Percentiles rank a stretch among this genome's conserved stretches.
Evolutionary conservation across 75 land plant species (phyloP).

Genomic region (Isoetes taiwanensis): DNA sequence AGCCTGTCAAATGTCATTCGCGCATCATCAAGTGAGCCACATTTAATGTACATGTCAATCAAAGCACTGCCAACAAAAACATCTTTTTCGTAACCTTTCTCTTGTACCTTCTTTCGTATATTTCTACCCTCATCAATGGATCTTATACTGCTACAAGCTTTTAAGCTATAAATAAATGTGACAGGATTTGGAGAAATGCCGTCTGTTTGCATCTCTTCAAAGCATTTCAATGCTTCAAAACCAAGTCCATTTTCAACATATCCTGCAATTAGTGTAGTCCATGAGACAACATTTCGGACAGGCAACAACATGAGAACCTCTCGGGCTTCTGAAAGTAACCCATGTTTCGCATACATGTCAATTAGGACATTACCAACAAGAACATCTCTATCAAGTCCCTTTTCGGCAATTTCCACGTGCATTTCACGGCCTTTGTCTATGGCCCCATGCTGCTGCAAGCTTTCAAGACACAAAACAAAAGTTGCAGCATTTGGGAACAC

Average conservation of each 20-base stretch:
- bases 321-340: background rate
- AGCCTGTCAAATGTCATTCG: no score
- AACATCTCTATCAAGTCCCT: background rate
- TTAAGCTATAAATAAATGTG: conserved; percentile 1
- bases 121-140: background rate
- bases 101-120: no score
- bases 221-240: conserved; percentile 10
- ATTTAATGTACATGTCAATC: no score
- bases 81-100: no score
- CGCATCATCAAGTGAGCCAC: no score
- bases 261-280: conserved; percentile 16
- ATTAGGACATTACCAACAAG: conserved; percentile 19
- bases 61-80: no score
- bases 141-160: conserved; percentile 10
- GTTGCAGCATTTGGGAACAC: background rate
- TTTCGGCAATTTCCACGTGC: background rate
- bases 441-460: background rate
- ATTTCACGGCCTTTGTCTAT: background rate
- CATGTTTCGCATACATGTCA: conserved; percentile 19
- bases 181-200: conserved; percentile 2
- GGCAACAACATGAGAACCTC: conserved; percentile 9
- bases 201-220: conserved; percentile 2
- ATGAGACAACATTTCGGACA: conserved; percentile 19
- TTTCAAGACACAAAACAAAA: background rate
- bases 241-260: conserved; percentile 13